Evolutionary conservation across 2,329 filamentous ascomycete genomes (phyloP).

Genomic region (Neopestalotiopsis sp.): DNA sequence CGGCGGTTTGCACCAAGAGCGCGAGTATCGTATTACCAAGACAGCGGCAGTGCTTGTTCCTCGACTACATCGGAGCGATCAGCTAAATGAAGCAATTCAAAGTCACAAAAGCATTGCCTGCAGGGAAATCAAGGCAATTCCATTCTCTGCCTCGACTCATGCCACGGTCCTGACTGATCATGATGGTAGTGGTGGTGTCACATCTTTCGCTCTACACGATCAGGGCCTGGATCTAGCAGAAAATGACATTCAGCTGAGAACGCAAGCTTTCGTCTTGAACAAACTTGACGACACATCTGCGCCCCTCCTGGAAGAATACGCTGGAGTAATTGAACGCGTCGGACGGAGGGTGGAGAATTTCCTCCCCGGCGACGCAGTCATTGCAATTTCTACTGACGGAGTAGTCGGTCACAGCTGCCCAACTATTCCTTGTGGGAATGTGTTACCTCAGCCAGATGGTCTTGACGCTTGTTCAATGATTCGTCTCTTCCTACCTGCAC

Average conservation of each 20-base stretch:
- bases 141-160: constrained; percentile 10
- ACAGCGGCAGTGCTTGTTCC: constrained; percentile 23
- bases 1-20: constrained; percentile 18
- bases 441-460: background rate
- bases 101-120: background rate
- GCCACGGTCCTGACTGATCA: background rate
- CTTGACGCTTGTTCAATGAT: background rate
- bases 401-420: constrained; percentile 5
- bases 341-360: constrained; percentile 10
- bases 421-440: background rate
- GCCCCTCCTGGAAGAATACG: constrained; percentile 9
- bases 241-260: constrained; percentile 20
- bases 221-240: background rate
- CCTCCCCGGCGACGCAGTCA: constrained; percentile 16
- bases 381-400: background rate
- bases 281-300: background rate
- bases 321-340: constrained; percentile 7
- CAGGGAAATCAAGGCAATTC: constrained; percentile 1
- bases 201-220: constrained; percentile 9
- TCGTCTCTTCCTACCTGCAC: background rate
- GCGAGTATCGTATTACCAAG: constrained; percentile 22
- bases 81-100: constrained; percentile 23
- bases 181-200: background rate
- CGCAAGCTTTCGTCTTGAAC: background rate
- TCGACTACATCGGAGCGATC: constrained; percentile 23